Evolutionary conservation across 768 basidiomycete genomes (phyloP).

Genomic region (Amylocystis lapponica): DNA sequence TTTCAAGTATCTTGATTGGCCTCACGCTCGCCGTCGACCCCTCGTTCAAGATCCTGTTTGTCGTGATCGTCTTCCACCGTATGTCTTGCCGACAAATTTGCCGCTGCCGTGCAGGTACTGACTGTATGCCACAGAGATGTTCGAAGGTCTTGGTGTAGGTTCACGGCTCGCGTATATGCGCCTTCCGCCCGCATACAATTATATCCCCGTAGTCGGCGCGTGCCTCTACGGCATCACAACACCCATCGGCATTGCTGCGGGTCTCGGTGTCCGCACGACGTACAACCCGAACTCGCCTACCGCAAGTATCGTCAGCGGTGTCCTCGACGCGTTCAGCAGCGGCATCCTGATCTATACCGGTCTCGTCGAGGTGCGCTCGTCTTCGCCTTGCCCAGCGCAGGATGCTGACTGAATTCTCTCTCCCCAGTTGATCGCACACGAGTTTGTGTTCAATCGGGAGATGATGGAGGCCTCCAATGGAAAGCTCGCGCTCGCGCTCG

Average conservation of each 20-base stretch:
- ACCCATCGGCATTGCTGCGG: slow-evolving; percentile 79
- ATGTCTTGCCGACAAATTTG: slow-evolving; percentile 34
- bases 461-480: slow-evolving; percentile 67
- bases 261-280: slow-evolving; percentile 65
- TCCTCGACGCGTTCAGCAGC: slow-evolving; percentile 78
- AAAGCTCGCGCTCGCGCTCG: slow-evolving; percentile 66
- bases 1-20: slow-evolving; percentile 70
- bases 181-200: slow-evolving; percentile 48
- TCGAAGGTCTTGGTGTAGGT: slow-evolving; percentile 92
- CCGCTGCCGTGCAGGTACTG: background rate
- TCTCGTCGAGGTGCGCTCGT: slow-evolving; percentile 64
- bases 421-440: slow-evolving; percentile 89
- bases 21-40: slow-evolving; percentile 87
- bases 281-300: slow-evolving; percentile 80
- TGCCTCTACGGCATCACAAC: slow-evolving; percentile 71
- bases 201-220: slow-evolving; percentile 55
- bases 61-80: slow-evolving; percentile 93
- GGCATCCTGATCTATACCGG: slow-evolving; percentile 90
- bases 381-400: background rate
- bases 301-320: slow-evolving; percentile 77
- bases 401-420: background rate
- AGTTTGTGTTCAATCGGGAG: slow-evolving; percentile 86
- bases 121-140: slow-evolving; percentile 58
- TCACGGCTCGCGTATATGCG: slow-evolving; percentile 78
- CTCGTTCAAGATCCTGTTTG: slow-evolving; percentile 78